These are phyloP conservation scores for Magnolia kwangsiensis DNA, from an alignment of 164 flowering plant genomes.

Conservation along the genomic window DNA sequence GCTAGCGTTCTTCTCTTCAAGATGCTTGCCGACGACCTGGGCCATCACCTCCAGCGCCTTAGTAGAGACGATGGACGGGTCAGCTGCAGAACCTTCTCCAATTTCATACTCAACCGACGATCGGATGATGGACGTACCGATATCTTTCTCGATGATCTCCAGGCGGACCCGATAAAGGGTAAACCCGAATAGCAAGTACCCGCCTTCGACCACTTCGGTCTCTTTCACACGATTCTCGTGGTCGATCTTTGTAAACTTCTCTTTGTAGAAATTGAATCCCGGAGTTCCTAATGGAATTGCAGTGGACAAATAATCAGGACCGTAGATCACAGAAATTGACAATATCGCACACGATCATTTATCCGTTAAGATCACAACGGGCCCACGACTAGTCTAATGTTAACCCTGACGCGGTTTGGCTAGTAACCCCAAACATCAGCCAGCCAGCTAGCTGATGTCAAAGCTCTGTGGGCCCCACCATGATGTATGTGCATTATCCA, in stretches of 20 bases:
- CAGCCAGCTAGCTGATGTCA: no score
- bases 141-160: slow-evolving; percentile 26
- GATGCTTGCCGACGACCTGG: neutral
- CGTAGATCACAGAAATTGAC: neutral
- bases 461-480: no score
- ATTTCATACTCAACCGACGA: slow-evolving; percentile 1
- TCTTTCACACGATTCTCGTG: slow-evolving; percentile 30
- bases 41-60: neutral
- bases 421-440: no score
- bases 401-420: no score
- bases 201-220: slow-evolving; percentile 33
- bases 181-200: slow-evolving; percentile 29
- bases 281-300: neutral
- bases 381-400: no score
- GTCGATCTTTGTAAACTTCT: slow-evolving; percentile 38
- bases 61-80: neutral
- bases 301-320: neutral
- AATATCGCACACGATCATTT: no score
- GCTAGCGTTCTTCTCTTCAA: neutral
- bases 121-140: neutral
- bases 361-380: neutral
- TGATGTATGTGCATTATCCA: no score
- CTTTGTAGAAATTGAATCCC: slow-evolving; percentile 17
- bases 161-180: slow-evolving; percentile 20
- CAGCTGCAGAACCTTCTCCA: neutral